Evolutionary conservation across 83 land plant genomes (phyloP).

Genomic region (Thuja plicata): DNA sequence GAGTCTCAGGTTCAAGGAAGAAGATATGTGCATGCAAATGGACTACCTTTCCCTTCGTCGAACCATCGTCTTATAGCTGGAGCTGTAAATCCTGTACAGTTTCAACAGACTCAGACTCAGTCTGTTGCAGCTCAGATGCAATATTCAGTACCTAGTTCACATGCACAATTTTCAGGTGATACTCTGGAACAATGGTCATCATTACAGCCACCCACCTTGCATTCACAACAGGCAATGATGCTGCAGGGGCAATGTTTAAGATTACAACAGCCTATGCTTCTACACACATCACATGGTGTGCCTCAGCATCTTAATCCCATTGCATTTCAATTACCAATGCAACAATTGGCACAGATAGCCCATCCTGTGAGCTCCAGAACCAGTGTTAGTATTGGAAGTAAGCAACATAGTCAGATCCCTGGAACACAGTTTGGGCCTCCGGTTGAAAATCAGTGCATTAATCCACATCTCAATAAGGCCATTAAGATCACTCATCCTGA

Average conservation of each 20-base stretch:
- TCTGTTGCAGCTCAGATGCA: not conserved
- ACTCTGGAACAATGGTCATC: too few species aligned
- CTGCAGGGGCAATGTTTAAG: conserved; percentile 35
- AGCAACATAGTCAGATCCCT: not conserved
- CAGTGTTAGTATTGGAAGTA: not conserved
- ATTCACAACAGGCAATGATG: conserved; percentile 55
- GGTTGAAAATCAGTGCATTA: conserved; percentile 18
- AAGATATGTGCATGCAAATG: not conserved
- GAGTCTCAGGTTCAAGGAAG: conserved; percentile 9
- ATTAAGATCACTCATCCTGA: conserved; percentile 93
- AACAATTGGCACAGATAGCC: not conserved
- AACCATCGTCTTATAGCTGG: not conserved
- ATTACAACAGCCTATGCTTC: conserved; percentile 45
- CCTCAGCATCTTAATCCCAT: conserved; percentile 10
- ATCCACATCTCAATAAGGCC: conserved; percentile 43
- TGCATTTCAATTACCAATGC: not conserved
- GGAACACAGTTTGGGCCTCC: conserved; percentile 28
- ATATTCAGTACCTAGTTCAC: conserved; percentile 1
- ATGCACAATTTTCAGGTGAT: conserved; percentile 2
- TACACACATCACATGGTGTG: not conserved
- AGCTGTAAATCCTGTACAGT: not conserved
- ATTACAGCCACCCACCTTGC: conserved; percentile 27
- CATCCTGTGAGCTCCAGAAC: not conserved
- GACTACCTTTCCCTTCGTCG: not conserved
- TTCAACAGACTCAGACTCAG: conserved; percentile 3